Evolutionary conservation across 2,329 filamentous ascomycete genomes (phyloP).

Genomic region (Simplicillium sp.): DNA sequence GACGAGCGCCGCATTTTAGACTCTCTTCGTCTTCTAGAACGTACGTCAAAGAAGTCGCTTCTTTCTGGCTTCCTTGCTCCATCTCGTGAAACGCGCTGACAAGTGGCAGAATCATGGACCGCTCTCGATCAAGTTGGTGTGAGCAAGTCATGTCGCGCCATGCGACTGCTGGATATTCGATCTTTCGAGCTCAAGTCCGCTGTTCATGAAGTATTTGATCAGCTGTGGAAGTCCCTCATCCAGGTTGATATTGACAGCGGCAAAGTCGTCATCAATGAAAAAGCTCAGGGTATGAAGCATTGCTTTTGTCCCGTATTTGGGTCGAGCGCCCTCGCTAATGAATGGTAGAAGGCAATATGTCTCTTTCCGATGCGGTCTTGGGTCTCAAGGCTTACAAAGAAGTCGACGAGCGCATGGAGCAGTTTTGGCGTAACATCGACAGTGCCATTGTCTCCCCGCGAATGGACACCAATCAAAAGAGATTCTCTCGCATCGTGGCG

Average conservation of each 20-base stretch:
- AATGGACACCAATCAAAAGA: slow-evolving; percentile 30
- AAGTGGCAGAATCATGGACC: slow-evolving; percentile 39
- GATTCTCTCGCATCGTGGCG: slow-evolving; percentile 29
- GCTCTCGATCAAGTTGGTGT: slow-evolving; percentile 50
- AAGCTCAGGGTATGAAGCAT: slow-evolving; percentile 33
- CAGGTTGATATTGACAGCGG: slow-evolving; percentile 46
- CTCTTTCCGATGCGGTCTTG: slow-evolving; percentile 41
- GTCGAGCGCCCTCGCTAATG: too few species aligned
- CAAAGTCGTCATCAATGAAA: slow-evolving; percentile 46
- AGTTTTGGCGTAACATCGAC: slow-evolving; percentile 55
- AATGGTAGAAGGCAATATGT: slow-evolving; percentile 38
- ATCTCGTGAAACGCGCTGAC: slow-evolving; percentile 8
- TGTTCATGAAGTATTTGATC: slow-evolving; percentile 56
- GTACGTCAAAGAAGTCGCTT: slow-evolving; percentile 16
- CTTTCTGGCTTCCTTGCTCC: background rate
- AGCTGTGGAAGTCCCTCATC: slow-evolving; percentile 63
- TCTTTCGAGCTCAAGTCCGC: slow-evolving; percentile 56
- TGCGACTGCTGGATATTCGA: slow-evolving; percentile 55
- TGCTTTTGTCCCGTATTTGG: too few species aligned
- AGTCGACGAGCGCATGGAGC: slow-evolving; percentile 47
- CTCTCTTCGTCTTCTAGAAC: slow-evolving; percentile 46
- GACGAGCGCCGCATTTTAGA: slow-evolving; percentile 47
- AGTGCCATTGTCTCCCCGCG: slow-evolving; percentile 51
- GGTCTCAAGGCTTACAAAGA: slow-evolving; percentile 52
- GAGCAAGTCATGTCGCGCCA: slow-evolving; percentile 51